Evolutionary conservation across 805 yeast species (phyloP).

Genomic region (Ogataea angusta): DNA sequence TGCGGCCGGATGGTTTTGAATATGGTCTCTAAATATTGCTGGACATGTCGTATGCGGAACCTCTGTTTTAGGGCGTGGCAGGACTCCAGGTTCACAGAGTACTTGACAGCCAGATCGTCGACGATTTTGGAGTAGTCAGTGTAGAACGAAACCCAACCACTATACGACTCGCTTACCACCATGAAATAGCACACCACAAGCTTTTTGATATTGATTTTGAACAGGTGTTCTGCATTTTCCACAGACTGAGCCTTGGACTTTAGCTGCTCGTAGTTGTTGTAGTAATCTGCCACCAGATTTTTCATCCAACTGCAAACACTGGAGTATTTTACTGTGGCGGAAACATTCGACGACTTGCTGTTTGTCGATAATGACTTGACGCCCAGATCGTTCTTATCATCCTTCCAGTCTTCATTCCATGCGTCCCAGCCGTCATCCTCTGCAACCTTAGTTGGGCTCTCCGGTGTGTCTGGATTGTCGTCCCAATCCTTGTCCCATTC

Average conservation of each 20-base stretch:
- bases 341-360: conserved; percentile 14
- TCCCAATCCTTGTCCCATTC: conserved; percentile 24
- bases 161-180: conserved; percentile 25
- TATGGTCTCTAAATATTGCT: conserved; percentile 8
- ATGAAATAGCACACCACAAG: conserved; percentile 26
- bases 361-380: conserved; percentile 21
- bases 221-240: conserved; percentile 22
- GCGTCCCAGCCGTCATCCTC: conserved; percentile 26
- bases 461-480: conserved; percentile 1
- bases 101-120: conserved; percentile 19
- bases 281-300: conserved; percentile 19
- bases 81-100: conserved; percentile 19
- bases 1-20: conserved; percentile 15
- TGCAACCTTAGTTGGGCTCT: neutral
- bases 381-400: conserved; percentile 17
- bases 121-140: conserved; percentile 31
- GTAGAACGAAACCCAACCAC: conserved; percentile 28
- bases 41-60: conserved; percentile 13
- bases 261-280: conserved; percentile 19
- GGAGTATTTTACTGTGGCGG: conserved; percentile 16
- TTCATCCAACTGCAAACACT: conserved; percentile 15
- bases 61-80: conserved; percentile 24
- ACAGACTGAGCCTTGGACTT: conserved; percentile 8
- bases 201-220: conserved; percentile 28
- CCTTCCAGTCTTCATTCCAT: conserved; percentile 31